These are phyloP conservation scores for Leucaena leucocephala DNA, from an alignment of 306 rosid genomes.

Conservation along the genomic window DNA sequence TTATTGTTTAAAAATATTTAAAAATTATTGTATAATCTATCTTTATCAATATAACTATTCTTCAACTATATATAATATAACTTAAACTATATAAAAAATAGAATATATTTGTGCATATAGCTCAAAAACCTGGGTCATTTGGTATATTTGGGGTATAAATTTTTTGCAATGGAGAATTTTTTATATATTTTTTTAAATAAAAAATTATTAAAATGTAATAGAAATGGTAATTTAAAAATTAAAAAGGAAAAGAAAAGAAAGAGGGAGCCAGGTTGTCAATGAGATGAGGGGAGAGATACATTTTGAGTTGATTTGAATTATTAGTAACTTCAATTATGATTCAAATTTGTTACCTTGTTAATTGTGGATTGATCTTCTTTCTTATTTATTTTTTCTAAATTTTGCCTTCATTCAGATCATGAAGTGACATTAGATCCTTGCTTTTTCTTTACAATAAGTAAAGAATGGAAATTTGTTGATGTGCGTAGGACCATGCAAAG, in stretches of 20 bases:
- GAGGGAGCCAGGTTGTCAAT: conserved; percentile 41
- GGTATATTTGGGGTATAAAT: too few relatives aligned
- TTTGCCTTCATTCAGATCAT: conserved; percentile 45
- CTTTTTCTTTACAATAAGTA: conserved; percentile 50
- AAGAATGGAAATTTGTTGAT: conserved; percentile 41
- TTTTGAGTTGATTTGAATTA: too few relatives aligned
- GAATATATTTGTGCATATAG: too few relatives aligned
- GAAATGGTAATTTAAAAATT: neutral
- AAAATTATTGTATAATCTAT: too few relatives aligned
- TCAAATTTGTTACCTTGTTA: conserved; percentile 27
- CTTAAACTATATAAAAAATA: too few relatives aligned
- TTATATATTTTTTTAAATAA: too few relatives aligned
- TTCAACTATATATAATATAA: too few relatives aligned
- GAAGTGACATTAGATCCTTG: conserved; percentile 73
- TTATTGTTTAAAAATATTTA: too few relatives aligned
- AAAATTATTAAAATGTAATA: neutral
- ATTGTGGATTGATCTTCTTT: conserved; percentile 7
- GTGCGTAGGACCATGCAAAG: conserved; percentile 56
- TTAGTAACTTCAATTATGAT: conserved; percentile 8
- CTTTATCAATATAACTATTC: too few relatives aligned
- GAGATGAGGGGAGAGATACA: too few relatives aligned
- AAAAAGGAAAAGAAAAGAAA: neutral
- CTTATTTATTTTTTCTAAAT: conserved; percentile 9
- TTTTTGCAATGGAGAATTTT: too few relatives aligned
- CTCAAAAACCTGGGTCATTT: too few relatives aligned